A percentile compares a stretch with the other conserved stretches of the same genome.
phyloP scores from a whole-genome alignment of 768 basidiomycete species.

The Collybiopsis confluens region DNA sequence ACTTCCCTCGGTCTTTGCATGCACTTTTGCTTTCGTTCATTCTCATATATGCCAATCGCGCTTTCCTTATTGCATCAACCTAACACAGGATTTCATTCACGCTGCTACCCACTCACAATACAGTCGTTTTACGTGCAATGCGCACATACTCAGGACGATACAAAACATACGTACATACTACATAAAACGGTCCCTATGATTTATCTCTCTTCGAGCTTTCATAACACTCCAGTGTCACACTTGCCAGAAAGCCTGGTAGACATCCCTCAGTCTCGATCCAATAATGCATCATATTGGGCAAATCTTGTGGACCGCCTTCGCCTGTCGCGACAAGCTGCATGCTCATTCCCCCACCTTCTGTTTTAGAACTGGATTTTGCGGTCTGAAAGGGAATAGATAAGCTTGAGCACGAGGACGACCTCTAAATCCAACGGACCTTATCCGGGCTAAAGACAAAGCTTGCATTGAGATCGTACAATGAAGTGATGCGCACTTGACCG shows the following conservation, averaged over 20 bases:
- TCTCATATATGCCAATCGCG: too few relatives aligned
- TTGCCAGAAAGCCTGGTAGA: conserved; percentile 86
- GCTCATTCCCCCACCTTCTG: conserved; percentile 36
- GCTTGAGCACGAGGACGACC: conserved; percentile 13
- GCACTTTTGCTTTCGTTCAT: too few relatives aligned
- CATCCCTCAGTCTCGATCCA: conserved; percentile 87
- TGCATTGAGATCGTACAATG: conserved; percentile 83
- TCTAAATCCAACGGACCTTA: conserved; percentile 21
- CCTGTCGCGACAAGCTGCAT: conserved; percentile 77
- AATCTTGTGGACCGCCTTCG: conserved; percentile 69
- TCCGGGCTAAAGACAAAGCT: conserved; percentile 82
- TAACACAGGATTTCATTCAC: too few relatives aligned
- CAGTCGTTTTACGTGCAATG: too few relatives aligned
- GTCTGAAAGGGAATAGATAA: conserved; percentile 17
- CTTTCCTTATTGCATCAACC: too few relatives aligned
- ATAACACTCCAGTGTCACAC: conserved; percentile 83
- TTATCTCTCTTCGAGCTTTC: conserved; percentile 56
- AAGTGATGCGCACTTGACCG: conserved; percentile 85
- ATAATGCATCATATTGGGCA: conserved; percentile 73
- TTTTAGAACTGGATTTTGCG: conserved; percentile 15
- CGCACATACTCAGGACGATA: too few relatives aligned
- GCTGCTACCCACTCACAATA: too few relatives aligned
- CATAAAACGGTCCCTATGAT: too few relatives aligned
- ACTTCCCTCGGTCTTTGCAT: too few relatives aligned
- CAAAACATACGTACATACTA: too few relatives aligned